phyloP scores from a whole-genome alignment of 768 basidiomycete species.

The Pseudohyphozyma bogoriensis region DNA sequence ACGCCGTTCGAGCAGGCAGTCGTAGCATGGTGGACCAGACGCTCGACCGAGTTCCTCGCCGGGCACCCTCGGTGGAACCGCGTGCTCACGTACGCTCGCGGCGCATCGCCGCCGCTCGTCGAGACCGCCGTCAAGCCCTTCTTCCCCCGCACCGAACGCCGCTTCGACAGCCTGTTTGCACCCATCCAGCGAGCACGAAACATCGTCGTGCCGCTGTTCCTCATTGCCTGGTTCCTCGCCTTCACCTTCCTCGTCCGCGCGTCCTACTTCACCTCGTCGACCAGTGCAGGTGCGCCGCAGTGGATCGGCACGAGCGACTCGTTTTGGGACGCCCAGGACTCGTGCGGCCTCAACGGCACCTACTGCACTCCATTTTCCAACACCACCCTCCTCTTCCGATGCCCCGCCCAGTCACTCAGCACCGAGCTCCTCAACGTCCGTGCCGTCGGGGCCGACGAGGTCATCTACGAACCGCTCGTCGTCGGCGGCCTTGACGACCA shows the following conservation, averaged over 20 bases:
- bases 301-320: conserved; percentile 60
- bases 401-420: conserved; percentile 59
- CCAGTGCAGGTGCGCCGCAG: conserved; percentile 40
- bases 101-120: conserved; percentile 19
- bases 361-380: conserved; percentile 56
- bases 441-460: conserved; percentile 56
- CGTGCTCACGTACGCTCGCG: conserved; percentile 7
- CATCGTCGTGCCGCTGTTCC: conserved; percentile 42
- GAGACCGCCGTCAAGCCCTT: conserved; percentile 16
- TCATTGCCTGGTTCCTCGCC: conserved; percentile 57
- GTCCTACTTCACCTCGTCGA: conserved; percentile 60
- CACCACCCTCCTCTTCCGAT: conserved; percentile 61
- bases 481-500: conserved; percentile 73
- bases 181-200: conserved; percentile 1
- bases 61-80: neutral
- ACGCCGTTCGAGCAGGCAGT: no score
- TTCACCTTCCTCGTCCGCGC: conserved; percentile 63
- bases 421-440: conserved; percentile 63
- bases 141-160: conserved; percentile 1
- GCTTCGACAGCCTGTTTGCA: conserved; percentile 5
- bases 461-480: conserved; percentile 61
- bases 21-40: no score
- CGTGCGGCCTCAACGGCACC: conserved; percentile 62
- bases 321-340: conserved; percentile 59
- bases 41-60: no score